Base-by-base conservation (phyloP, 2,329 filamentous ascomycete species). In the Epichloe hybrida region DNA sequence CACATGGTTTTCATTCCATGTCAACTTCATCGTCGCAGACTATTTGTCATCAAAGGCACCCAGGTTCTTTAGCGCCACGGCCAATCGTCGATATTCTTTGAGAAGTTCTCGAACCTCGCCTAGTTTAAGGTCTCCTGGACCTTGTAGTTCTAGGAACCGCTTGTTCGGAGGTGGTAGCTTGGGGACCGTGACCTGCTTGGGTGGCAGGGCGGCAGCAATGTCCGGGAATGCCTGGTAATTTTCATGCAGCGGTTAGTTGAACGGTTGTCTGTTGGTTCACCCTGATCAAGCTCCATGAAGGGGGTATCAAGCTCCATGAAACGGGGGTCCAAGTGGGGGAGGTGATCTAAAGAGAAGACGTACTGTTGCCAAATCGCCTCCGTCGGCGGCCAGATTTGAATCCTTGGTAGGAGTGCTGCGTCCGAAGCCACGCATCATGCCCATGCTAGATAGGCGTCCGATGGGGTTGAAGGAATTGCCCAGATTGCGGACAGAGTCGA, bases 391-490 rank as follows among this genome's bases (percentile, higher is more conserved):
- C 44, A 66, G 56, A 67, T 62, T n/a, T 64, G 59, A 43, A 59
- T 73, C 62, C 51, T 63, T 65, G 12, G 64, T 64, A 8, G 71
- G 20, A 71, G 66, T 21, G 71, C 66, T 66, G 49, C 84, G 73
- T 1, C 87, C 86, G 59, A 95, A 91, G 1, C 82, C 83, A 51
- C 85, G 80, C 57, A 94, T 84, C 62, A 83, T 77, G 51, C 78
- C 77, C 62, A 93, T 88, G 36, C 81, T 72, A 1, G 84, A 81
- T 48, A 95, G 78, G 48, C 88, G 80, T 43, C 82, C 87, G 64
- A 95, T 83, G 3, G 88, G 88, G 59, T 95, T 95, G 36, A 95
- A 72, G 0, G 84, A 83, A 63, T 78, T 93, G 38, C 88, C 83
- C 53, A 95, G 75, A 62, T 79, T 91, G 50, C 86, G 81, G 72